Conservation (phyloP, 257 asterid genomes). For the Cordia subcordata region DNA sequence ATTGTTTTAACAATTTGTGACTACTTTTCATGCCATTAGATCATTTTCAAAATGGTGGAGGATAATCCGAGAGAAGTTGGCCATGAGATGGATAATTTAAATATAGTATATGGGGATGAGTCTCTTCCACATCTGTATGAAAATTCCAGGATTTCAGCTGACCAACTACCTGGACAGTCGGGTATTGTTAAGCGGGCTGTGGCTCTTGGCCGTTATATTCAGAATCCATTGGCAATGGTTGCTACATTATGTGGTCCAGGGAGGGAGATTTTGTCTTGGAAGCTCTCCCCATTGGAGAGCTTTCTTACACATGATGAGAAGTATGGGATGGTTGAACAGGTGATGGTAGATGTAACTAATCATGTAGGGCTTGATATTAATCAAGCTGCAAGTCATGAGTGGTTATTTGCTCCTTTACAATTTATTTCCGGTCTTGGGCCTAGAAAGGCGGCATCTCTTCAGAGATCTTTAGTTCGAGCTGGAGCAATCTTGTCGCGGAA, state of each 20-base stretch:
- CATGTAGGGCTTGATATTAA: conserved; percentile 88
- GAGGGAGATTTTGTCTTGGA: conserved; percentile 91
- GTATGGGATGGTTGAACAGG: conserved; percentile 81
- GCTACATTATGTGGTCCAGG: conserved; percentile 95
- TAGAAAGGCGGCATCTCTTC: conserved; percentile 86
- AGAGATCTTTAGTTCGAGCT: conserved; percentile 74
- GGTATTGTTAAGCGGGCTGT: conserved; percentile 95
- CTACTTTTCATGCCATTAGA: conserved; percentile 37
- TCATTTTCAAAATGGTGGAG: conserved; percentile 97
- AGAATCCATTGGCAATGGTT: conserved; percentile 89
- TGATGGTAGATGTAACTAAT: conserved; percentile 88
- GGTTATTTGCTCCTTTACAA: conserved; percentile 93
- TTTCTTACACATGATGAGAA: conserved; percentile 96
- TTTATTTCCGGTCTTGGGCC: conserved; percentile 96
- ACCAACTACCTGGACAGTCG: conserved; percentile 93
- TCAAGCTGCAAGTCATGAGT: conserved; percentile 60
- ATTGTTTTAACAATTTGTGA: neutral
- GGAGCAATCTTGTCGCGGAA: conserved; percentile 85
- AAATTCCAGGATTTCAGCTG: conserved; percentile 82
- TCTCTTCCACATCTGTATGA: conserved; percentile 94
- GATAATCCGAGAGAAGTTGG: conserved; percentile 98
- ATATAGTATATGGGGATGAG: conserved; percentile 88
- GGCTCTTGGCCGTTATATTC: conserved; percentile 90
- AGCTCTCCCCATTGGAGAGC: conserved; percentile 71
- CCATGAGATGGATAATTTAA: conserved; percentile 89